Conservation (phyloP, 805 yeast species). For the Candida adriatica region DNA sequence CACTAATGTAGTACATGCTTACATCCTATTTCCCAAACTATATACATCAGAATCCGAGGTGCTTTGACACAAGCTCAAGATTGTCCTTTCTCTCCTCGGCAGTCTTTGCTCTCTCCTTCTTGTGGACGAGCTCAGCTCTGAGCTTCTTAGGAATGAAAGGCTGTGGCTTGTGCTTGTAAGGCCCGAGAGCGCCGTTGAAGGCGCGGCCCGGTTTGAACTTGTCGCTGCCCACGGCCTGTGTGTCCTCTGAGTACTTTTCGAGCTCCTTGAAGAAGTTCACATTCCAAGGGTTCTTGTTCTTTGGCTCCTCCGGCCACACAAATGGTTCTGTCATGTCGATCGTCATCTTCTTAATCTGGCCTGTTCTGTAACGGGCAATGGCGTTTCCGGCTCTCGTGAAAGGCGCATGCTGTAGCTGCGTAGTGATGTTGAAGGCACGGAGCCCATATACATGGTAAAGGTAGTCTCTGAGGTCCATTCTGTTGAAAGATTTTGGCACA, state of each 20-base stretch:
- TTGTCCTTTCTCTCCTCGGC: constrained; percentile 13
- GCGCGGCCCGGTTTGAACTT: constrained; percentile 58
- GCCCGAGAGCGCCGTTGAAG: constrained; percentile 61
- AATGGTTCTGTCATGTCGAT: constrained; percentile 95
- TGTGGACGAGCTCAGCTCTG: constrained; percentile 39
- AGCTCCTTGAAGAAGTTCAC: constrained; percentile 38
- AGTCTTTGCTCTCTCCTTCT: constrained; percentile 25
- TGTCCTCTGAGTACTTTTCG: constrained; percentile 44
- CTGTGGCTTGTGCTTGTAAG: constrained; percentile 51
- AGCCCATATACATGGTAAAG: constrained; percentile 85
- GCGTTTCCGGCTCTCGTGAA: constrained; percentile 54
- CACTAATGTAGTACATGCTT: too few species aligned
- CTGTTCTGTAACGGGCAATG: constrained; percentile 63
- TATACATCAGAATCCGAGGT: constrained; percentile 17
- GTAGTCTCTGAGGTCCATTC: constrained; percentile 90
- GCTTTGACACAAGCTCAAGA: constrained; percentile 18
- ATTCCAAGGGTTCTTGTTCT: constrained; percentile 35
- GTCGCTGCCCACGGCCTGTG: constrained; percentile 58
- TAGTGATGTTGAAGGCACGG: constrained; percentile 82
- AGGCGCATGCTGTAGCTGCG: constrained; percentile 71
- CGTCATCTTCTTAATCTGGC: constrained; percentile 92
- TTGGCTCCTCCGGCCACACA: constrained; percentile 77
- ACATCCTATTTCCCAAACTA: too few species aligned
- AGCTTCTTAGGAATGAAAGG: constrained; percentile 54
- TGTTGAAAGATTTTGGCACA: constrained; percentile 91